phyloP scores from a whole-genome alignment of 208 protist genomes.

The Perkinsela sp. region DNA sequence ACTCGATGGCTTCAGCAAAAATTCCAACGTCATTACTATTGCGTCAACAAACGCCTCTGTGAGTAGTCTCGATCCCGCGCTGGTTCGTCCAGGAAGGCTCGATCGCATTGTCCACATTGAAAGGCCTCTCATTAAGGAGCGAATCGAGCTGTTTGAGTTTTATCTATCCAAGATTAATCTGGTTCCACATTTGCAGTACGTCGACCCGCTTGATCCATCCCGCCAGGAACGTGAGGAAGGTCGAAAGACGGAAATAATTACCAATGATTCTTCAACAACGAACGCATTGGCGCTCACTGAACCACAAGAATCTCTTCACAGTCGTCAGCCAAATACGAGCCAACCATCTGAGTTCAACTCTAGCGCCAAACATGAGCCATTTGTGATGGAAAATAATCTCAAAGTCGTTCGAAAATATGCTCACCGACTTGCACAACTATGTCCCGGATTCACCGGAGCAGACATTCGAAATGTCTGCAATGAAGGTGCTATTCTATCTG shows the following conservation, averaged over 20 bases:
- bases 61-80: conserved; percentile 58
- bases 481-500: conserved; percentile 65
- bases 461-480: conserved; percentile 91
- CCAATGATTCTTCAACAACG: background rate
- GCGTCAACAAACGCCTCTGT: conserved; percentile 80
- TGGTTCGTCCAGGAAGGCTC: conserved; percentile 69
- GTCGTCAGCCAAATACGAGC: background rate
- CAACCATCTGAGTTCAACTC: too few species aligned
- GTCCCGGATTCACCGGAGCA: conserved; percentile 58
- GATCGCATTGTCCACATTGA: conserved; percentile 74
- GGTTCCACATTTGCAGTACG: conserved; percentile 1
- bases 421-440: conserved; percentile 27
- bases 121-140: conserved; percentile 57
- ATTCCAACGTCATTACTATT: conserved; percentile 66
- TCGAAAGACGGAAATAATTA: background rate
- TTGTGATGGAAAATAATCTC: too few species aligned
- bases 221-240: background rate
- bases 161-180: conserved; percentile 58
- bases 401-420: conserved; percentile 18
- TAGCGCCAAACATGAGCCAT: too few species aligned
- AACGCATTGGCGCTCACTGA: background rate
- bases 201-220: background rate
- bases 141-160: conserved; percentile 79
- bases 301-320: background rate
- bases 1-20: conserved; percentile 74